These are phyloP conservation scores for Solanum lignicaule DNA, from an alignment of 257 asterid genomes.

Conservation along the genomic window DNA sequence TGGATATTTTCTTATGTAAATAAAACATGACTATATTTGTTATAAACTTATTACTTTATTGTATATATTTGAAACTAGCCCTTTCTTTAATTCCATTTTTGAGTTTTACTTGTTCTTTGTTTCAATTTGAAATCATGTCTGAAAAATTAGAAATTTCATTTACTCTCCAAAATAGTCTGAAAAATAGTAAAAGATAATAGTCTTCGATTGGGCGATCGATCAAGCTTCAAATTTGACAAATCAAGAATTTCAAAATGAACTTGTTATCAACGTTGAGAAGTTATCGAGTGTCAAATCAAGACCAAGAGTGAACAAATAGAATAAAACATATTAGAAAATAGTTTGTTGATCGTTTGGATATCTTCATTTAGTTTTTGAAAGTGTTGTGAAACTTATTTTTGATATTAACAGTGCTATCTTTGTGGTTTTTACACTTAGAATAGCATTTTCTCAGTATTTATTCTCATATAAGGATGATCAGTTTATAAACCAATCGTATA, in stretches of 20 bases:
- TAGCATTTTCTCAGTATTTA: not conserved
- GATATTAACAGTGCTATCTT: not conserved
- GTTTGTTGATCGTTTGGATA: not conserved
- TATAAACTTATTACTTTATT: not conserved
- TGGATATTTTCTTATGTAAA: not conserved
- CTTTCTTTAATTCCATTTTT: not conserved
- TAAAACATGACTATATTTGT: not conserved
- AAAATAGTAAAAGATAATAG: not conserved
- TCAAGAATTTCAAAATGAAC: not conserved
- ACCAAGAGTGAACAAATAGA: not conserved
- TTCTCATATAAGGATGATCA: not conserved
- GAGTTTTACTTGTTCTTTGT: not conserved
- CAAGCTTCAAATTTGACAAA: not conserved
- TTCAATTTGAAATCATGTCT: not conserved
- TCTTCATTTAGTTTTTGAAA: not conserved
- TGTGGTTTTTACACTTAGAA: not conserved
- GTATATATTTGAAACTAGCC: not conserved
- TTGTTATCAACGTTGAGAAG: not conserved
- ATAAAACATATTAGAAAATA: not conserved
- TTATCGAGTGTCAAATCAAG: not conserved
- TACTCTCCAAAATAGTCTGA: not conserved
- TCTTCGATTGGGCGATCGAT: too few relatives aligned
- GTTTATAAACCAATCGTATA: not conserved
- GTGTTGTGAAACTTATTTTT: too few relatives aligned
- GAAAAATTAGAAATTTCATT: too few relatives aligned